phyloP scores from a whole-genome alignment of 2,329 filamentous ascomycete species.

The Aspergillus carbonarius region DNA sequence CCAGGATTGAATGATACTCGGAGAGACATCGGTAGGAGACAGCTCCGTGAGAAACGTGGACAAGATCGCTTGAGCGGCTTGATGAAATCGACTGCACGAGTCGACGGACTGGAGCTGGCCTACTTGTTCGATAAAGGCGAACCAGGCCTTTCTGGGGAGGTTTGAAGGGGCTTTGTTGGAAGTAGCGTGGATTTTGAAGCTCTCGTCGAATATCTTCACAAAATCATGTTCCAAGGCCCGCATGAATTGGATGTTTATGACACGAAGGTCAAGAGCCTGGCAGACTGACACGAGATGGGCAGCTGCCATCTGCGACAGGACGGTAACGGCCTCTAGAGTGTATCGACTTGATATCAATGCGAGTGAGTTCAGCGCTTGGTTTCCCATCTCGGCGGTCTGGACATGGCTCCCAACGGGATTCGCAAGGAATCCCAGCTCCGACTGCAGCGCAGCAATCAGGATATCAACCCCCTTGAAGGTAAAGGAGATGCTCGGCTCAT shows the following conservation, averaged over 20 bases:
- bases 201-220: background rate
- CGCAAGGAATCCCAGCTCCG: conserved; percentile 1
- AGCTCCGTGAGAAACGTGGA: background rate
- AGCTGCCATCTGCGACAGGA: background rate
- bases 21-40: background rate
- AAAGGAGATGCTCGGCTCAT: background rate
- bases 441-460: background rate
- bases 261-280: conserved; percentile 4
- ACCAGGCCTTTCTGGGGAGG: background rate
- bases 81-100: background rate
- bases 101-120: background rate
- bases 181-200: background rate
- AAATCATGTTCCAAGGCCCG: background rate
- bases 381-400: conserved; percentile 4
- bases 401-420: conserved; percentile 1
- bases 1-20: background rate
- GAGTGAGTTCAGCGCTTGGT: conserved; percentile 4
- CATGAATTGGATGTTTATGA: background rate
- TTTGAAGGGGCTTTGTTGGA: too few species aligned
- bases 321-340: background rate
- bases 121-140: background rate
- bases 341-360: conserved; percentile 2
- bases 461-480: conserved; percentile 3
- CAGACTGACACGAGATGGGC: conserved; percentile 1
- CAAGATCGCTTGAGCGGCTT: background rate